phyloP scores from a whole-genome alignment of 2,329 filamentous ascomycete genomes.

The Phyllosticta citribraziliensis region DNA sequence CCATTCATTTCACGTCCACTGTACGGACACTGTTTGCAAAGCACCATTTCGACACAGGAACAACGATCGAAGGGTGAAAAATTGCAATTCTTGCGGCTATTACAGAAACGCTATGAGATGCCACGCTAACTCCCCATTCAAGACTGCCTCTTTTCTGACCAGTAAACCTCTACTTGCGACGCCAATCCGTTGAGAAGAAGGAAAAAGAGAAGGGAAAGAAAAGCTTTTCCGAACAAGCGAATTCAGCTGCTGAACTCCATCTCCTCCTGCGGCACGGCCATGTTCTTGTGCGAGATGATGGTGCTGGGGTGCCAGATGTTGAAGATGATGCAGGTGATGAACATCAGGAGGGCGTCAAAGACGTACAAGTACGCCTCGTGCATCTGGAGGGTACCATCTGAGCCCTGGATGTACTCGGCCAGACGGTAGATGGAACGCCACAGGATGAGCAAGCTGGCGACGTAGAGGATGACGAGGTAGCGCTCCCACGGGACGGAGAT shows the following conservation, averaged over 20 bases:
- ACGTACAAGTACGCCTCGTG: slow-evolving; percentile 39
- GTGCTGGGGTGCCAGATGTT: slow-evolving; percentile 28
- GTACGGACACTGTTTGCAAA: no score
- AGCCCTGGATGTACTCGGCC: slow-evolving; percentile 38
- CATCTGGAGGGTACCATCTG: slow-evolving; percentile 34
- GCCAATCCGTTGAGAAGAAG: background rate
- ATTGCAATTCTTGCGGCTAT: no score
- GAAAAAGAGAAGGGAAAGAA: background rate
- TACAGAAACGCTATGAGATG: no score
- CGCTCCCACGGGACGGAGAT: slow-evolving; percentile 16
- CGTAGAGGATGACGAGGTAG: slow-evolving; percentile 36
- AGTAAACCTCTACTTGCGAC: no score
- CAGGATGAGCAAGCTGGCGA: slow-evolving; percentile 37
- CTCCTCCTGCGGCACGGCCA: background rate
- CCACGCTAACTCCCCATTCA: no score
- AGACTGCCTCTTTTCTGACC: background rate
- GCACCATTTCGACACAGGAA: no score
- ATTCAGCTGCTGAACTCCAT: background rate
- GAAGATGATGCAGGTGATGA: slow-evolving; percentile 32
- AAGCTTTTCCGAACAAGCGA: background rate
- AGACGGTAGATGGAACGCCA: slow-evolving; percentile 40
- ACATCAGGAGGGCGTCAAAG: slow-evolving; percentile 39
- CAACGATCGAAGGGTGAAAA: no score
- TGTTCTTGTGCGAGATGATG: slow-evolving; percentile 8
- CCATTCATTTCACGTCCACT: no score